A percentile compares a stretch with the other conserved stretches of the same genome.
Conservation (phyloP, 2,329 filamentous ascomycete genomes). For the Trichoderma sp. region DNA sequence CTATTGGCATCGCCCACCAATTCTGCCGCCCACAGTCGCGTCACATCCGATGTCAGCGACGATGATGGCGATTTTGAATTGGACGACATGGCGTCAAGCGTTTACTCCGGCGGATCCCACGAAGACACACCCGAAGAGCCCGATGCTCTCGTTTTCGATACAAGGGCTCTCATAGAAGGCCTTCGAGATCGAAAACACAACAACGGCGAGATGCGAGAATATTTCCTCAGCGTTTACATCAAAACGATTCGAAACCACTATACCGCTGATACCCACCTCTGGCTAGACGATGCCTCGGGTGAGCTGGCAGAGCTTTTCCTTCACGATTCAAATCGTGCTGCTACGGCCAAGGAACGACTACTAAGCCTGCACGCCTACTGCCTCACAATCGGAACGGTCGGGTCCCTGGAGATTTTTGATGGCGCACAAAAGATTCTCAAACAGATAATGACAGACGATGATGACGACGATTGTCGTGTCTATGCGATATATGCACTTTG, state of each 20-base stretch:
- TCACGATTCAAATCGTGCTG: conserved; percentile 67
- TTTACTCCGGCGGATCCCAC: conserved; percentile 42
- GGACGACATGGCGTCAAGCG: conserved; percentile 46
- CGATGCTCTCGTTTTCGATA: conserved; percentile 57
- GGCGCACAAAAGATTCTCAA: conserved; percentile 31
- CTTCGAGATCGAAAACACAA: conserved; percentile 75
- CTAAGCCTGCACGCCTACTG: conserved; percentile 70
- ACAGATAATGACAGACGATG: conserved; percentile 47
- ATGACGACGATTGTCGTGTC: conserved; percentile 61
- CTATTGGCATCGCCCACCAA: conserved; percentile 55
- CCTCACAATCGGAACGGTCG: conserved; percentile 66
- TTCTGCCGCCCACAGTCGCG: conserved; percentile 60
- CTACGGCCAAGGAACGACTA: conserved; percentile 65
- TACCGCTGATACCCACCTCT: conserved; percentile 34
- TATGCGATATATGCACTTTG: conserved; percentile 75
- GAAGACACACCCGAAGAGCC: conserved; percentile 64
- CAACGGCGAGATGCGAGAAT: conserved; percentile 67
- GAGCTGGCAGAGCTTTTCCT: conserved; percentile 64
- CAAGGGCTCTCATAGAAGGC: conserved; percentile 63
- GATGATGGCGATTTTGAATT: conserved; percentile 41
- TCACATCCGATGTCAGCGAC: conserved; percentile 60
- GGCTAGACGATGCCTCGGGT: conserved; percentile 56
- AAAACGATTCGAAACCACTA: conserved; percentile 54
- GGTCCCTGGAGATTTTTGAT: conserved; percentile 47
- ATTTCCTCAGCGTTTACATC: conserved; percentile 35